Conservation (phyloP, 441 rosid species). For the Capsella rubella region DNA sequence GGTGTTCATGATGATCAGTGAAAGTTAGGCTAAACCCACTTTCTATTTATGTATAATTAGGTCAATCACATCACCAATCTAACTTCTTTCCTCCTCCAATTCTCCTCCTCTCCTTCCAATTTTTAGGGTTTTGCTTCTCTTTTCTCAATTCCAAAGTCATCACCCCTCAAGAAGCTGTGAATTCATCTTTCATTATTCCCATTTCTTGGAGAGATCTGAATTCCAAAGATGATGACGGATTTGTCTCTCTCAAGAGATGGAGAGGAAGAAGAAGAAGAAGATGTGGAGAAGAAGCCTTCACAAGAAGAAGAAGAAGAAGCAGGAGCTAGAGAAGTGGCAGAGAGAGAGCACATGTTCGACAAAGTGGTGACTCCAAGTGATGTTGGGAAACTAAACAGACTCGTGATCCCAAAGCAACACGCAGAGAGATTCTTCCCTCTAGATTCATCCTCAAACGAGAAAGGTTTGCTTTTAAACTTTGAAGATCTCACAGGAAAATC, state of each 20-base stretch:
- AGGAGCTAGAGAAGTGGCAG: slow-evolving; percentile 9
- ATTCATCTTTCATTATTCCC: slow-evolving; percentile 14
- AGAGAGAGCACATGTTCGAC: slow-evolving; percentile 78
- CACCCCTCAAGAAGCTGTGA: background rate
- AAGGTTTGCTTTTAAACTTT: slow-evolving; percentile 83
- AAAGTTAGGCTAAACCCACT: slow-evolving; percentile 45
- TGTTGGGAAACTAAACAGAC: slow-evolving; percentile 91
- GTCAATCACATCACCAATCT: slow-evolving; percentile 43
- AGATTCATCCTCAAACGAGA: slow-evolving; percentile 73
- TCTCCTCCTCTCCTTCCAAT: slow-evolving; percentile 20
- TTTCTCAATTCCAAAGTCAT: slow-evolving; percentile 6
- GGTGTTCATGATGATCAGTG: slow-evolving; percentile 29
- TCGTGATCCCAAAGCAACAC: slow-evolving; percentile 94
- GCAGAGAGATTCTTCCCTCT: slow-evolving; percentile 95
- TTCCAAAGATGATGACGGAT: slow-evolving; percentile 32
- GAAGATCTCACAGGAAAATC: slow-evolving; percentile 84
- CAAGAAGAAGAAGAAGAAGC: slow-evolving; percentile 26
- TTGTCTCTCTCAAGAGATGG: slow-evolving; percentile 38
- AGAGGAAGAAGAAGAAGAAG: slow-evolving; percentile 6
- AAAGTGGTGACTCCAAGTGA: slow-evolving; percentile 84
- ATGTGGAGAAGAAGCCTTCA: slow-evolving; percentile 26
- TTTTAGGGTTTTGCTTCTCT: slow-evolving; percentile 37
- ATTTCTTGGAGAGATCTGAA: slow-evolving; percentile 38
- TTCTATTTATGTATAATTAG: slow-evolving; percentile 43
- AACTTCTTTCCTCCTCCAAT: slow-evolving; percentile 18